A percentile compares a stretch with the other conserved stretches of the same genome.
phyloP scores from a whole-genome alignment of 306 rosid species.

The Rosa chinensis region DNA sequence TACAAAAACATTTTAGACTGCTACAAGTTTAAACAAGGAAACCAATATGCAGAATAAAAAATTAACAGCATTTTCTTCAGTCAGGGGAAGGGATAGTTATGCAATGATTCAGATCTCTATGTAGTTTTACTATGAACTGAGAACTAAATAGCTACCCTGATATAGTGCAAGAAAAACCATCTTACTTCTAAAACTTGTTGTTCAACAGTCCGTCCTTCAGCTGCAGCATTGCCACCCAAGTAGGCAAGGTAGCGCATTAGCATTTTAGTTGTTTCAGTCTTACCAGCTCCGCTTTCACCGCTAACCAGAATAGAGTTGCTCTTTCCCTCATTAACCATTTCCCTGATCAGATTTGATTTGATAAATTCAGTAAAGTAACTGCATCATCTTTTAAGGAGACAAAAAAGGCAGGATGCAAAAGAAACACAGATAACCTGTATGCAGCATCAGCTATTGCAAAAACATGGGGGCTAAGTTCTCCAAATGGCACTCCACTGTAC shows the following conservation, averaged over 20 bases:
- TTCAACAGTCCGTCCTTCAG: conserved; percentile 78
- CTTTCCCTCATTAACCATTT: conserved; percentile 73
- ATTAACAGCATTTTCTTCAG: conserved; percentile 1
- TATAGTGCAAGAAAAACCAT: conserved; percentile 35
- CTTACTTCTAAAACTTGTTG: conserved; percentile 91
- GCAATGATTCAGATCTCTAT: neutral
- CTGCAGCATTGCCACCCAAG: conserved; percentile 72
- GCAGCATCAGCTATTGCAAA: conserved; percentile 89
- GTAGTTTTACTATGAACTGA: neutral
- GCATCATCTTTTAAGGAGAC: conserved; percentile 28
- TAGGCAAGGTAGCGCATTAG: conserved; percentile 90
- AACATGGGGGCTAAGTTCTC: conserved; percentile 79
- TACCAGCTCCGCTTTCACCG: conserved; percentile 96
- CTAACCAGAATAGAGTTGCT: conserved; percentile 90
- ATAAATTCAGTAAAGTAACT: conserved; percentile 22
- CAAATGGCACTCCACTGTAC: conserved; percentile 63
- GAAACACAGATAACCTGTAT: conserved; percentile 59
- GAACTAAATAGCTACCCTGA: conserved; percentile 13
- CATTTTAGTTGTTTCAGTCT: conserved; percentile 96
- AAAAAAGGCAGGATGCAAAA: conserved; percentile 24
- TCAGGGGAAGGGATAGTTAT: neutral
- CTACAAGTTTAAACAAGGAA: conserved; percentile 7
- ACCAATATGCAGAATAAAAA: neutral
- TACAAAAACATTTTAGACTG: neutral
- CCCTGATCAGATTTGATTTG: conserved; percentile 49